Conservation (phyloP, 2,329 filamentous ascomycete genomes). For the Fusarium domesticum region DNA sequence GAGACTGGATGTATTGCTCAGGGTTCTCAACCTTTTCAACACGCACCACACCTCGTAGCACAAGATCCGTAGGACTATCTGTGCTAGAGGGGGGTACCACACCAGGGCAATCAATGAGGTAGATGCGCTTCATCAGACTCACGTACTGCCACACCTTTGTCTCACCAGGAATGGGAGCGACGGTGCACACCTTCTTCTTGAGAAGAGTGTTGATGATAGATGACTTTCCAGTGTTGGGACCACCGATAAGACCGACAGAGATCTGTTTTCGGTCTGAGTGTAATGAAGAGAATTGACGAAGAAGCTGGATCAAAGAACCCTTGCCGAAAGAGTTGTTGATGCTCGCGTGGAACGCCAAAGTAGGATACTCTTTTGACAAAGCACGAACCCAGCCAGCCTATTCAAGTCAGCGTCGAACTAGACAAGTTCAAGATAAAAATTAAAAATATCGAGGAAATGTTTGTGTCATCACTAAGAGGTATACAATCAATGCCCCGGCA, state of each 20-base stretch:
- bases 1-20: conserved; percentile 87
- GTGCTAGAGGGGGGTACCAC: conserved; percentile 86
- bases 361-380: conserved; percentile 88
- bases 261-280: conserved; percentile 93
- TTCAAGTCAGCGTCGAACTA: conserved; percentile 23
- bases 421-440: conserved; percentile 10
- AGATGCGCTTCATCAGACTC: conserved; percentile 87
- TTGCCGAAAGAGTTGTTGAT: conserved; percentile 98
- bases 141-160: conserved; percentile 99
- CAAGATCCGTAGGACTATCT: conserved; percentile 82
- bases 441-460: conserved; percentile 44
- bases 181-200: conserved; percentile 90
- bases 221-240: conserved; percentile 90
- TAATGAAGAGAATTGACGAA: conserved; percentile 87
- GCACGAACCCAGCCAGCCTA: conserved; percentile 90
- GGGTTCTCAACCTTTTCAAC: conserved; percentile 97
- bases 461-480: conserved; percentile 99
- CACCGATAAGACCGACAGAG: conserved; percentile 76
- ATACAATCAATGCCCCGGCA: conserved; percentile 59
- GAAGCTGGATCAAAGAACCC: conserved; percentile 84
- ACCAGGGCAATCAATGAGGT: conserved; percentile 91
- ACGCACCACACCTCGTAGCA: conserved; percentile 85
- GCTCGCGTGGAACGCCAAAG: conserved; percentile 88
- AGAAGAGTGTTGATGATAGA: conserved; percentile 95
- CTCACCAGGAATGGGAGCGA: conserved; percentile 92